Evolutionary conservation across 768 basidiomycete species (phyloP), one percentile per base, ranked within the genome.

Genomic region (Clavaria fumosa): DNA sequence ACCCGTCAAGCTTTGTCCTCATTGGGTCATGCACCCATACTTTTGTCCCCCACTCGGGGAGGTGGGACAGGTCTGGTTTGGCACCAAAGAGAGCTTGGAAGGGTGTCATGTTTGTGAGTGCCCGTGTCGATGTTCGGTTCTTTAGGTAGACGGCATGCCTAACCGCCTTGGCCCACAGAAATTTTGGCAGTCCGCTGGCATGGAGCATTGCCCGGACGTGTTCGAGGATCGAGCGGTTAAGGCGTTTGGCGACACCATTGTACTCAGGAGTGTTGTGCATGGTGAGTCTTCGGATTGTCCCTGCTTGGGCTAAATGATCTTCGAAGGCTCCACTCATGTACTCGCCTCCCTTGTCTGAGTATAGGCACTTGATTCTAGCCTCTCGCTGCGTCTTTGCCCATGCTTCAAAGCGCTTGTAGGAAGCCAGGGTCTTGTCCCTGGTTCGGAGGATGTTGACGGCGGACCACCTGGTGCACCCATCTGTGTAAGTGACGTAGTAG

Each of bases 231-330:
- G 47, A 50, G 1, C 43, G 41, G 35, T 58, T 59, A 1, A 50
- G 40, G 2, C 44, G 45, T 43, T 59, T 51, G 0, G 55, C 50
- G 1, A 57, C 43, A 6, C 58, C 54, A 20, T 59, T 58, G 23
- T 58, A 52, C 20, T 50, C 34, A 1, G 55, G 53, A 2, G 54
- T 49, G 34, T 56, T 34, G 1, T 47, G 55, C 1, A 44, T 47
- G 11, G 54, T 57, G 4, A 41, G 33, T 33, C 55, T 42, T 7
- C 37, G 44, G 1, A 32, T 30, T 9, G 52, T 57, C 0, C 57
- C 57, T 5, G 49, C 37, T 23, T 18, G 12, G n/a, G 15, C 11
- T 1, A 31, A 24, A 27, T 12, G 5, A 6, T 34, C 22, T 0
- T 40, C 45, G 1, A 47, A 15, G 0, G 7, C 54, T 56, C 59